Percentiles rank a stretch among this genome's conserved stretches.
These are phyloP conservation scores for Trypanosoma caninum DNA, from an alignment of 208 protist genomes.

Conservation along the genomic window DNA sequence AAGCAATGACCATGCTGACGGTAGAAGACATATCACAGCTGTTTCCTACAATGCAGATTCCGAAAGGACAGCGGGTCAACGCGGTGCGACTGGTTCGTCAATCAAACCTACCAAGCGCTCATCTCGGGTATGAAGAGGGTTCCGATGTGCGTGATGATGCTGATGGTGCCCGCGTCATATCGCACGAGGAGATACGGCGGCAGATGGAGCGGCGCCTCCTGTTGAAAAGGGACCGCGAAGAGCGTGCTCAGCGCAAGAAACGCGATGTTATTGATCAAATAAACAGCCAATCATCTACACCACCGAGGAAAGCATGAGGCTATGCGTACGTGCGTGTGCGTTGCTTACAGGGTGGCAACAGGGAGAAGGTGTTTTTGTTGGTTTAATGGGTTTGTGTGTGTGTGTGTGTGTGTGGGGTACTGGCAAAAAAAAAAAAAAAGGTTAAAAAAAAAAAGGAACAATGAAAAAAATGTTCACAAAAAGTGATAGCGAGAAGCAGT, in stretches of 20 bases:
- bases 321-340: neutral
- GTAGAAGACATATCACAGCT: conserved; percentile 32
- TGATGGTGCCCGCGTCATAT: conserved; percentile 76
- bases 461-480: neutral
- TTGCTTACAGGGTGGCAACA: neutral
- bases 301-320: conserved; percentile 6
- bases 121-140: conserved; percentile 46
- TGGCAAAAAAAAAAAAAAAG: conserved; percentile 12
- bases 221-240: conserved; percentile 74
- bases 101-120: conserved; percentile 72
- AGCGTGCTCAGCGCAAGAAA: conserved; percentile 62
- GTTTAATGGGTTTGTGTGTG: neutral
- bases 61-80: conserved; percentile 46
- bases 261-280: conserved; percentile 39
- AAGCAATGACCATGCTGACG: neutral
- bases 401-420: neutral
- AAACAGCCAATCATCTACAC: neutral
- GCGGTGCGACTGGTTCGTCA: conserved; percentile 62
- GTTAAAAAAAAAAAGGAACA: conserved; percentile 20
- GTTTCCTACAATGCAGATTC: conserved; percentile 40
- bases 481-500: neutral
- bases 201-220: conserved; percentile 81
- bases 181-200: conserved; percentile 74
- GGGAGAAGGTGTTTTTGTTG: neutral
- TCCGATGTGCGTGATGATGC: conserved; percentile 31